A percentile compares a stretch with the other conserved stretches of the same genome.
phyloP scores from a whole-genome alignment of 2,329 filamentous ascomycete species.

The Lecanosticta acicola region DNA sequence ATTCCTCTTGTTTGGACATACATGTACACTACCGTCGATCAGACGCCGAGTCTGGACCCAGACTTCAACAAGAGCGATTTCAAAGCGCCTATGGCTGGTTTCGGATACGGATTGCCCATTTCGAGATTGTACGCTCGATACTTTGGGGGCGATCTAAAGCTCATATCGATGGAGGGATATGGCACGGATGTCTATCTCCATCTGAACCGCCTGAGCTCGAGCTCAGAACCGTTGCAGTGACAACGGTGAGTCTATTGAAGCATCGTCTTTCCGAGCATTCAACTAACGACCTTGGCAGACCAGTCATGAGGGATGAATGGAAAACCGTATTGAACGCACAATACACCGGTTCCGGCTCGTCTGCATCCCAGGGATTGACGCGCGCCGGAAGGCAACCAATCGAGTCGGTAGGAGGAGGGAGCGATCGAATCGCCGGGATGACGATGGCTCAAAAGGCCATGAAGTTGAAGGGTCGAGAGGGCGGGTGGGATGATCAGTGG shows the following conservation, averaged over 20 bases:
- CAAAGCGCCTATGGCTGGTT: slow-evolving; percentile 98
- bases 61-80: slow-evolving; percentile 99
- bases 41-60: slow-evolving; percentile 88
- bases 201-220: slow-evolving; percentile 89
- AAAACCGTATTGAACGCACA: slow-evolving; percentile 14
- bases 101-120: slow-evolving; percentile 95
- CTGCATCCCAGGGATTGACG: slow-evolving; percentile 50
- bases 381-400: slow-evolving; percentile 30
- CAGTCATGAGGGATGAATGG: slow-evolving; percentile 75
- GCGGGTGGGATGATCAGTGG: slow-evolving; percentile 35
- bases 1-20: slow-evolving; percentile 99
- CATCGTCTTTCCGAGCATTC: slow-evolving; percentile 54
- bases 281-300: slow-evolving; percentile 37
- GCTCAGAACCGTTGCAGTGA: slow-evolving; percentile 95
- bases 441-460: slow-evolving; percentile 46
- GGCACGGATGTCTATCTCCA: slow-evolving; percentile 98
- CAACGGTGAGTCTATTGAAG: slow-evolving; percentile 58
- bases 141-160: slow-evolving; percentile 92
- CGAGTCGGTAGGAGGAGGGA: slow-evolving; percentile 13
- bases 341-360: slow-evolving; percentile 12
- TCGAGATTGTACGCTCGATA: slow-evolving; percentile 91
- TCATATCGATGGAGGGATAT: slow-evolving; percentile 99
- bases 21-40: slow-evolving; percentile 98
- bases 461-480: slow-evolving; percentile 49
- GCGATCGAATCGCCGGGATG: slow-evolving; percentile 45